phyloP scores from a whole-genome alignment of 2,329 filamentous ascomycete genomes.

The Apiospora kogelbergensis region DNA sequence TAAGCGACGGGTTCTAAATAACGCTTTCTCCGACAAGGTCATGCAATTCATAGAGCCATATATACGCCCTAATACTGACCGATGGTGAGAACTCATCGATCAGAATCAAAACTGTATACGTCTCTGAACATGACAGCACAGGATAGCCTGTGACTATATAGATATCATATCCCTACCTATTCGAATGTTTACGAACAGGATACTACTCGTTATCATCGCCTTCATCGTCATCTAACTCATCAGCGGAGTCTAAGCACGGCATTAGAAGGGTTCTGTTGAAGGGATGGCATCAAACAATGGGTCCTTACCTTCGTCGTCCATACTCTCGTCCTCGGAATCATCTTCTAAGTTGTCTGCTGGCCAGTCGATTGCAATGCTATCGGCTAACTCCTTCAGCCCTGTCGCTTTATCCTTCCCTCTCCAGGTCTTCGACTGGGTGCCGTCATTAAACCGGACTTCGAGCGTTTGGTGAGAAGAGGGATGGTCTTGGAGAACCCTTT shows the following conservation, averaged over 20 bases:
- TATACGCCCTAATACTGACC: conserved; percentile 14
- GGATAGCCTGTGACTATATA: not conserved
- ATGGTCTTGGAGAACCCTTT: conserved; percentile 25
- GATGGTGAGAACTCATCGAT: conserved; percentile 13
- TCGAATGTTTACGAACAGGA: not conserved
- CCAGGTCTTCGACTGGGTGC: conserved; percentile 13
- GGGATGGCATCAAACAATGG: too few relatives aligned
- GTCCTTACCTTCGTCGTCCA: conserved; percentile 15
- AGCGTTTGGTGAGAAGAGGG: not conserved
- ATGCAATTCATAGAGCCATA: conserved; percentile 40
- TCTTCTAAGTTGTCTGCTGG: conserved; percentile 19
- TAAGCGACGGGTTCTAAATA: conserved; percentile 42
- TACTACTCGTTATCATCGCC: not conserved
- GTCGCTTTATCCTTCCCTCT: conserved; percentile 36
- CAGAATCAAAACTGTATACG: too few relatives aligned
- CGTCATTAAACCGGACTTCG: not conserved
- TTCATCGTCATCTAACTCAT: not conserved
- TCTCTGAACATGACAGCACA: too few relatives aligned
- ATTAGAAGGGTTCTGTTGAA: not conserved
- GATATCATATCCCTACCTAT: not conserved
- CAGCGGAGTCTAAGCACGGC: not conserved
- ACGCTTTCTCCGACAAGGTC: conserved; percentile 43
- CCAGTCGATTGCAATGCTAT: conserved; percentile 15
- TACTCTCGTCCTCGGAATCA: conserved; percentile 15
- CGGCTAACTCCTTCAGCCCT: conserved; percentile 32